Evolutionary conservation across 176 grass and related monocot species (phyloP).

Genomic region (Lolium rigidum): DNA sequence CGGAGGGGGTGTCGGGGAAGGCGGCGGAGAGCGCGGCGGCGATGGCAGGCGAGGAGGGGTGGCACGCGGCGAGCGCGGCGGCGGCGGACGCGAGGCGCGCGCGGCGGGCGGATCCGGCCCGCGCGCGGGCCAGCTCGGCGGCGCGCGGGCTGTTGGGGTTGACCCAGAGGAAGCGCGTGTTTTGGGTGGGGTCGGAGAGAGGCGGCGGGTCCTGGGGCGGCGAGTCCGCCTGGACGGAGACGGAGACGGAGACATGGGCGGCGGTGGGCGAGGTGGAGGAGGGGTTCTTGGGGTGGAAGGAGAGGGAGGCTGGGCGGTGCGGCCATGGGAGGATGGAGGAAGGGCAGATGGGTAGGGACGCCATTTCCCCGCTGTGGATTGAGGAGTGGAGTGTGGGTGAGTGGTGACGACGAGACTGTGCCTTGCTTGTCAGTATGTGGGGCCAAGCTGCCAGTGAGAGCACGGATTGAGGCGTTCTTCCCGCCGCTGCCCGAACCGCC

Average conservation of each 20-base stretch:
- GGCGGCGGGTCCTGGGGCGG: slow-evolving; percentile 39
- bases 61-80: slow-evolving; percentile 53
- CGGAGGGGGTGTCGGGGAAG: slow-evolving; percentile 51
- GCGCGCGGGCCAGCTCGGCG: slow-evolving; percentile 44
- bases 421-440: slow-evolving; percentile 6
- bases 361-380: slow-evolving; percentile 45
- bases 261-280: slow-evolving; percentile 28
- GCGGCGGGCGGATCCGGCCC: slow-evolving; percentile 50
- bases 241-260: slow-evolving; percentile 61
- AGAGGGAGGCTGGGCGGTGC: slow-evolving; percentile 47
- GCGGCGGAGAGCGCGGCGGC: slow-evolving; percentile 52
- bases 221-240: too few relatives aligned
- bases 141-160: slow-evolving; percentile 86
- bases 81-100: slow-evolving; percentile 60
- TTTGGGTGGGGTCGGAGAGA: slow-evolving; percentile 16
- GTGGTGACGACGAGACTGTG: slow-evolving; percentile 19
- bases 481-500: slow-evolving; percentile 40
- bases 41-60: slow-evolving; percentile 44
- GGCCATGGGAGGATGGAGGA: slow-evolving; percentile 51
- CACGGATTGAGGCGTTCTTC: slow-evolving; percentile 14
- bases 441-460: slow-evolving; percentile 18
- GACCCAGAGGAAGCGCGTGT: slow-evolving; percentile 72
- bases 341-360: slow-evolving; percentile 46
- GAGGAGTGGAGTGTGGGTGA: slow-evolving; percentile 18
- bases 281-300: slow-evolving; percentile 43